Base-by-base conservation (phyloP, 2,329 filamentous ascomycete species). In the Alternaria metachromatica region DNA sequence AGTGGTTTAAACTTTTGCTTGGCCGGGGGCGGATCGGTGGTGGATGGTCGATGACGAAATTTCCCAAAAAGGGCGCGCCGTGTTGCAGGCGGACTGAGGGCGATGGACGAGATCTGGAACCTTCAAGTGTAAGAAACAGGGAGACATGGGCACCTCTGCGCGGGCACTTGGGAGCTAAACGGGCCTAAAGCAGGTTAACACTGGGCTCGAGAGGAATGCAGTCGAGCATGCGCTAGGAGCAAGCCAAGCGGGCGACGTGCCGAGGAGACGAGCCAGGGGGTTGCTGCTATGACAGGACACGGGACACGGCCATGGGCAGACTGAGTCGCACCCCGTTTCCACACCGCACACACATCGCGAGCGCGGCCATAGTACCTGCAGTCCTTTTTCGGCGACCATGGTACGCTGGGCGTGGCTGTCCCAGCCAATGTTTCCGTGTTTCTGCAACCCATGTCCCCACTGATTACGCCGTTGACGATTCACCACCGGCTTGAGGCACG, bases 111-210 rank as follows among this genome's bases (percentile, higher is more conserved):
- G 65, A 69, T 72, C 70, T 72, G 67, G 70, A 41, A 45, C 72
- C 69, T 69, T 71, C 62, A 63, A 64, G 67, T 62, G 65, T 62
- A 68, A 65, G 70, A 68, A 63, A 68, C 65, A 68, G 67, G 72
- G 67, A 71, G 64, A 67, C 67, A 70, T 68, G 66, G 67, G 61
- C 61, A 60, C 61, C 68, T 60, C 67, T 60, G 63, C 64, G 68
- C 66, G 62, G 62, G 66, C 63, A 64, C 63, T 66, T 70, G 67
- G 61, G 66, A 62, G 67, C 72, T 73, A 74, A 70, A 72, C 64
- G 66, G 64, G 60, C 66, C 71, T 73, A 73, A 72, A 70, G 67
- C 70, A 73, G 68, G 66, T 73, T 72, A 68, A 70, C 59, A 67
- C 59, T 53, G 56, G 61, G 64, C 66, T 65, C 66, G 66, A 67